Percentiles rank a stretch among this genome's conserved stretches.
These are phyloP conservation scores for Hypoxylon rubiginosum DNA, from an alignment of 2,329 filamentous ascomycete species.

Conservation along the genomic window DNA sequence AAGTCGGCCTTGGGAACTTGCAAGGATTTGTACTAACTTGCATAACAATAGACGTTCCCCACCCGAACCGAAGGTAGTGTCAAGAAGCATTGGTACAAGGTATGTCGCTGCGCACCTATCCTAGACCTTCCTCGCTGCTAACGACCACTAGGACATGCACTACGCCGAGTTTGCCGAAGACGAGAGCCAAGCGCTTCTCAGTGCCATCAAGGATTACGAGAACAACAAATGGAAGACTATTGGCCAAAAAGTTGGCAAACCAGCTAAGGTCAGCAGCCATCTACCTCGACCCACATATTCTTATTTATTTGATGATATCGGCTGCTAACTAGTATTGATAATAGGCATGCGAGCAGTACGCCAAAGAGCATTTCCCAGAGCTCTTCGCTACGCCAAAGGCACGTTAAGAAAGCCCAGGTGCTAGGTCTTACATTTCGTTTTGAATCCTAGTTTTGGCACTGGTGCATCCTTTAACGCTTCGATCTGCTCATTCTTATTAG, in stretches of 20 bases:
- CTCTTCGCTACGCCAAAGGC: conserved; percentile 49
- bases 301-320: not conserved
- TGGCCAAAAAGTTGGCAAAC: conserved; percentile 96
- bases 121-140: conserved; percentile 30
- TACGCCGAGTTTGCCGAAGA: conserved; percentile 99
- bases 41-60: conserved; percentile 79
- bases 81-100: conserved; percentile 99
- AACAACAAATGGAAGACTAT: conserved; percentile 99
- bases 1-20: conserved; percentile 41
- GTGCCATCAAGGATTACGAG: conserved; percentile 98
- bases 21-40: conserved; percentile 37
- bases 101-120: conserved; percentile 54
- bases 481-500: conserved; percentile 39
- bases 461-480: conserved; percentile 27
- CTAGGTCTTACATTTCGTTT: conserved; percentile 26
- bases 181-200: conserved; percentile 85
- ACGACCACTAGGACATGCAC: conserved; percentile 85
- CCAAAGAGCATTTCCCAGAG: conserved; percentile 90
- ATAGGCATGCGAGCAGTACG: conserved; percentile 90
- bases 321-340: conserved; percentile 37
- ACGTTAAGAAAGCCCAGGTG: conserved; percentile 40
- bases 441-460: conserved; percentile 27
- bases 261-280: conserved; percentile 80
- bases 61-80: conserved; percentile 95
- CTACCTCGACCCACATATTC: conserved; percentile 5